A percentile compares a stretch with the other conserved stretches of the same genome.
These are phyloP conservation scores for Cucurbita ficifolia DNA, from an alignment of 306 rosid species.

Conservation along the genomic window DNA sequence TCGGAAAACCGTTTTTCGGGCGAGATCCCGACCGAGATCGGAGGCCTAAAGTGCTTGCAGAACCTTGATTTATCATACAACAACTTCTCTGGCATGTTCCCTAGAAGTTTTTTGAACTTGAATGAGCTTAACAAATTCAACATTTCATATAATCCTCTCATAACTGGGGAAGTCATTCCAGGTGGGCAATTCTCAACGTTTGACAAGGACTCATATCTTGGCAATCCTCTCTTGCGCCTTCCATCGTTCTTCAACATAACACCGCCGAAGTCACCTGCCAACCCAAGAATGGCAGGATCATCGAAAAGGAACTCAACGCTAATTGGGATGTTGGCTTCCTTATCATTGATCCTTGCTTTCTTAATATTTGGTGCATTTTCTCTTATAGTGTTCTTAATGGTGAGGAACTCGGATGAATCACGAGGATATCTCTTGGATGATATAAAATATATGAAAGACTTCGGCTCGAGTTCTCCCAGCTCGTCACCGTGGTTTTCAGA, in stretches of 20 bases:
- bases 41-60: slow-evolving; percentile 39
- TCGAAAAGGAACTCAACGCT: slow-evolving; percentile 13
- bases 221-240: slow-evolving; percentile 45
- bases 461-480: slow-evolving; percentile 30
- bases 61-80: slow-evolving; percentile 73
- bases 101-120: slow-evolving; percentile 45
- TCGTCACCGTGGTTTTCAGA: slow-evolving; percentile 60
- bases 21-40: slow-evolving; percentile 48
- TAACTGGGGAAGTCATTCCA: slow-evolving; percentile 41
- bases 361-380: slow-evolving; percentile 33
- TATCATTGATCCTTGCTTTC: slow-evolving; percentile 32
- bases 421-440: slow-evolving; percentile 30
- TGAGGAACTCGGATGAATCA: slow-evolving; percentile 29
- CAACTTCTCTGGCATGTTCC: slow-evolving; percentile 68
- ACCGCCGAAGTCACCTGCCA: neutral
- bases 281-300: neutral
- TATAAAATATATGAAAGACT: slow-evolving; percentile 25
- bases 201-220: slow-evolving; percentile 47
- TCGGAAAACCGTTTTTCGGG: slow-evolving; percentile 62
- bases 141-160: slow-evolving; percentile 64
- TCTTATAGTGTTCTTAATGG: slow-evolving; percentile 24
- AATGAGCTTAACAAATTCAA: slow-evolving; percentile 70
- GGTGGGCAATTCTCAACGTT: slow-evolving; percentile 65
- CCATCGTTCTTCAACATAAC: slow-evolving; percentile 33
- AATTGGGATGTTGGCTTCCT: slow-evolving; percentile 22